These are phyloP conservation scores for Ulmus americana DNA, from an alignment of 331 rosid species.

Conservation along the genomic window DNA sequence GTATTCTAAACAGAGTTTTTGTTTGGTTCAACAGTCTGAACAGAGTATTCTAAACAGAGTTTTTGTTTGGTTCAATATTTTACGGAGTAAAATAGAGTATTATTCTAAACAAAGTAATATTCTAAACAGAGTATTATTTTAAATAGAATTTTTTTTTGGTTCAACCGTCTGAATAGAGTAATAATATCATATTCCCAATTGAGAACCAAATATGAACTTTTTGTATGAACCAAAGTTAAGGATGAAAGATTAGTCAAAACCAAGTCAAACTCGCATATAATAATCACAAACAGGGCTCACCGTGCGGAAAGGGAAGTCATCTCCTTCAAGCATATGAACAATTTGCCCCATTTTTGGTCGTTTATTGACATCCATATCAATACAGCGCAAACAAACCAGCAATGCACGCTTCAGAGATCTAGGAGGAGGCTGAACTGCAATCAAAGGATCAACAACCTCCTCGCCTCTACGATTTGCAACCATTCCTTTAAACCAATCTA, in stretches of 20 bases:
- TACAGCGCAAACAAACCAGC: constrained; percentile 83
- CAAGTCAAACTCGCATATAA: neutral
- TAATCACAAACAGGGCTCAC: constrained; percentile 38
- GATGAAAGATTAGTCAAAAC: neutral
- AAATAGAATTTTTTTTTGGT: no score
- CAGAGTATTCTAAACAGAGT: no score
- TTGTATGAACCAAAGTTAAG: neutral
- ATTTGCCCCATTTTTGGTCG: constrained; percentile 98
- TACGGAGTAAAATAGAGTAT: no score
- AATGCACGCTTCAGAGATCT: constrained; percentile 74
- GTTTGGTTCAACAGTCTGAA: no score
- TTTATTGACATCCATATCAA: constrained; percentile 76
- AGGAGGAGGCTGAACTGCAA: constrained; percentile 62
- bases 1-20: no score
- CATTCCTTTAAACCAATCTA: constrained; percentile 92
- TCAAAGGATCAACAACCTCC: constrained; percentile 67
- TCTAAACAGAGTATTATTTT: no score
- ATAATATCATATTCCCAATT: no score
- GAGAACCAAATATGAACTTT: no score
- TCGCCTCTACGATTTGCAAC: constrained; percentile 87
- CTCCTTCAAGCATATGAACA: constrained; percentile 95
- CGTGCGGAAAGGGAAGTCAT: constrained; percentile 85
- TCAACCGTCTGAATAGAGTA: no score
- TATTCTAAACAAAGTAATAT: no score
- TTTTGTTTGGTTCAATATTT: no score